Percentiles rank a stretch among this genome's conserved stretches.
phyloP scores from a whole-genome alignment of 2,329 filamentous ascomycete species.

The Bimuria novae-zelandiae region DNA sequence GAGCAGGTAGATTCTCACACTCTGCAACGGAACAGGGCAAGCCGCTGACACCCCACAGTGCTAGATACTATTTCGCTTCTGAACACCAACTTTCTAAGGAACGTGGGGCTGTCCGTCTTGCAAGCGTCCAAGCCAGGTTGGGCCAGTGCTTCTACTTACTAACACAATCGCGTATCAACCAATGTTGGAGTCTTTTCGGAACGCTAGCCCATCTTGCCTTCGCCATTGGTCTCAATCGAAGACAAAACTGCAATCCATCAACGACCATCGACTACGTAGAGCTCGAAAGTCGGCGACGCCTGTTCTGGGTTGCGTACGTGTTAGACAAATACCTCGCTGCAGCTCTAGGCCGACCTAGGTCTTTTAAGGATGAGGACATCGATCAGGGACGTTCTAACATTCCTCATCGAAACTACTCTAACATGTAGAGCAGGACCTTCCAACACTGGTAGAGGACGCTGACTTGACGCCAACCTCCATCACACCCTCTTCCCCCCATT shows the following conservation, averaged over 20 bases:
- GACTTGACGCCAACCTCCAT: constrained; percentile 37
- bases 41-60: constrained; percentile 22
- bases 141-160: constrained; percentile 64
- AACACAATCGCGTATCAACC: constrained; percentile 63
- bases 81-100: constrained; percentile 55
- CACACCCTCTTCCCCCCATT: constrained; percentile 27
- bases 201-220: constrained; percentile 59
- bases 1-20: constrained; percentile 24
- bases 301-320: constrained; percentile 67
- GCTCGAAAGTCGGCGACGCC: constrained; percentile 59
- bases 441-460: constrained; percentile 41
- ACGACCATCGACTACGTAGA: constrained; percentile 51
- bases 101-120: constrained; percentile 58
- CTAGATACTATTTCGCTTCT: constrained; percentile 51
- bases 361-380: constrained; percentile 67
- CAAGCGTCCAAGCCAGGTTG: constrained; percentile 62
- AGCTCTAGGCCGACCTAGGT: constrained; percentile 64
- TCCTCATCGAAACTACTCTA: background rate
- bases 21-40: background rate
- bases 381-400: constrained; percentile 57
- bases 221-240: constrained; percentile 52
- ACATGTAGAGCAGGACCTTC: constrained; percentile 34
- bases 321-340: constrained; percentile 67
- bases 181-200: constrained; percentile 65
- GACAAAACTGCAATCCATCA: constrained; percentile 38